Evolutionary conservation across 2,329 filamentous ascomycete species (phyloP).

Genomic region (Keithomyces neogunnii): DNA sequence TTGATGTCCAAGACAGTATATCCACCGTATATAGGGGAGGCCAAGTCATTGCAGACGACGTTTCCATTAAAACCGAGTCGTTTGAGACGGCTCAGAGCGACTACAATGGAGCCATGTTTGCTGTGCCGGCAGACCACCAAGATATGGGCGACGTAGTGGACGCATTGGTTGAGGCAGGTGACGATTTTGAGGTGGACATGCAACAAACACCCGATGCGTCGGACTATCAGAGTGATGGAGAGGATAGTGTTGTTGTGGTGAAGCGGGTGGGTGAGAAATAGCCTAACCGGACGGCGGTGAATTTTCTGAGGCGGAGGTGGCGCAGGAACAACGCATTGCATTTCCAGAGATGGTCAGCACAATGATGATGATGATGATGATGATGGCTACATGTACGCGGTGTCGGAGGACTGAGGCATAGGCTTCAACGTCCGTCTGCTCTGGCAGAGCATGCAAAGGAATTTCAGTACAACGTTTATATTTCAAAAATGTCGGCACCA

Average conservation of each 20-base stretch:
- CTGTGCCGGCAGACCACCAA: too few relatives aligned
- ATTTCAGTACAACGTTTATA: too few relatives aligned
- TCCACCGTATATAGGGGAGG: constrained; percentile 25
- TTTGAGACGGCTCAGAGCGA: constrained; percentile 23
- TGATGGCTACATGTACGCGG: too few relatives aligned
- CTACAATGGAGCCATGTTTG: constrained; percentile 12
- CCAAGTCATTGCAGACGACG: constrained; percentile 25
- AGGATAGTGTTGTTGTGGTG: constrained; percentile 7
- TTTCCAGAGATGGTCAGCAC: too few relatives aligned
- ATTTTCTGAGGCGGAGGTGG: too few relatives aligned
- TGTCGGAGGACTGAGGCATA: too few relatives aligned
- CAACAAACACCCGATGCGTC: not conserved
- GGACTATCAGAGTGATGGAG: constrained; percentile 9
- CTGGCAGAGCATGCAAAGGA: too few relatives aligned
- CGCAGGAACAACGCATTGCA: too few relatives aligned
- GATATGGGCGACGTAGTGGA: too few relatives aligned
- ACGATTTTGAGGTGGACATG: constrained; percentile 1
- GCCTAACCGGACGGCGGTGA: not conserved
- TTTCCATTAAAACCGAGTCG: constrained; percentile 25
- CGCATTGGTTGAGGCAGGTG: constrained; percentile 14
- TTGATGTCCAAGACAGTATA: constrained; percentile 31
- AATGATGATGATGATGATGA: too few relatives aligned
- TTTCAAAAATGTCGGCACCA: too few relatives aligned
- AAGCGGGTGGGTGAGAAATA: not conserved
- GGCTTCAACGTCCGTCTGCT: too few relatives aligned